Percentiles rank a stretch among this genome's conserved stretches.
Conservation (phyloP, 805 yeast genomes). For the Peterozyma xylosa region DNA sequence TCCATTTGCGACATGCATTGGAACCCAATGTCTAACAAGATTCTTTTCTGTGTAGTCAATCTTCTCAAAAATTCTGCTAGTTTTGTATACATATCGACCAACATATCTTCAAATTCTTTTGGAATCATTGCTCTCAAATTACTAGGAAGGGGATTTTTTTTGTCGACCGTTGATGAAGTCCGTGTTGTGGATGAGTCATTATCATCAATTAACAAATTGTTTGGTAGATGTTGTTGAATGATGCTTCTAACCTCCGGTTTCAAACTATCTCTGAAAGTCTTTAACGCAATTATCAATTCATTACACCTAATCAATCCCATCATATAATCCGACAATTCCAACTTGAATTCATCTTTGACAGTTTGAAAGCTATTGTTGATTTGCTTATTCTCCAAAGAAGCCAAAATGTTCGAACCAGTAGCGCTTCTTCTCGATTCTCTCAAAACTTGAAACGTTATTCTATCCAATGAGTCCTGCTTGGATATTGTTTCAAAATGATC, state of each 20-base stretch:
- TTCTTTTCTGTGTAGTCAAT: constrained; percentile 69
- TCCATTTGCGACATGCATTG: constrained; percentile 24
- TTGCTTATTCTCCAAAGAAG: constrained; percentile 14
- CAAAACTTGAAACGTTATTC: constrained; percentile 26
- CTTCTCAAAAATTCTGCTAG: constrained; percentile 70
- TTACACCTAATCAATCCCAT: constrained; percentile 55
- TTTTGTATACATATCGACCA: constrained; percentile 49
- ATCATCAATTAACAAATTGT: constrained; percentile 20
- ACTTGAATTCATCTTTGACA: constrained; percentile 32
- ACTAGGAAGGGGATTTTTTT: constrained; percentile 19
- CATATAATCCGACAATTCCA: constrained; percentile 37
- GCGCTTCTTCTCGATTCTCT: constrained; percentile 11
- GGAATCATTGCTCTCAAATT: constrained; percentile 63
- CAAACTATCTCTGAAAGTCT: constrained; percentile 60
- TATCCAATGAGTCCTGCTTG: constrained; percentile 37
- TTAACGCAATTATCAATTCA: constrained; percentile 53
- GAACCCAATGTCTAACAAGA: constrained; percentile 64
- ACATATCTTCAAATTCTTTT: constrained; percentile 67
- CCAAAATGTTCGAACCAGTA: not conserved
- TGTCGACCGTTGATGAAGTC: constrained; percentile 8
- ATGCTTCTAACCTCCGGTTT: constrained; percentile 65
- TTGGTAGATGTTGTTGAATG: constrained; percentile 60
- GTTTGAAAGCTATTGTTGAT: constrained; percentile 28
- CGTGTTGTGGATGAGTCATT: constrained; percentile 10
- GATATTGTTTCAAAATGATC: constrained; percentile 45